phyloP scores from a whole-genome alignment of 192 early-diverging fungal species.

The Umbelopsis vinacea region DNA sequence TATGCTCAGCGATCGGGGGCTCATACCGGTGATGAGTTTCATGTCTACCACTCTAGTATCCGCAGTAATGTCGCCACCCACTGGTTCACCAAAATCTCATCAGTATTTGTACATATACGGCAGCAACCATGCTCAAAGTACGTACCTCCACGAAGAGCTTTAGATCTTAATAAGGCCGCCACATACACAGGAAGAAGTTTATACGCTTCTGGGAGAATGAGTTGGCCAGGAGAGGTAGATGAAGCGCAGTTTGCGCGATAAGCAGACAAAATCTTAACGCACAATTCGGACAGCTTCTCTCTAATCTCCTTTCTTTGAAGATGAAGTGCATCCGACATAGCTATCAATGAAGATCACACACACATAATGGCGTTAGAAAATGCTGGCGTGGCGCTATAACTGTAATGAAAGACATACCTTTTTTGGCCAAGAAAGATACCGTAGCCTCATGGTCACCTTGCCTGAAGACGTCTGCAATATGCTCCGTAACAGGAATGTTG shows the following conservation, averaged over 20 bases:
- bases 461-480: conserved; percentile 88
- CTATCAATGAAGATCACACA: not conserved
- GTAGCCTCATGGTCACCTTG: conserved; percentile 92
- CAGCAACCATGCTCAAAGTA: not conserved
- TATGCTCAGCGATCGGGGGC: conserved; percentile 69
- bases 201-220: conserved; percentile 95
- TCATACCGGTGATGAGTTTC: conserved; percentile 77
- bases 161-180: conserved; percentile 81
- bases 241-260: conserved; percentile 95
- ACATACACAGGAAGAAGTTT: conserved; percentile 93
- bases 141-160: conserved; percentile 76
- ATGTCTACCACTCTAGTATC: conserved; percentile 86
- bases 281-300: conserved; percentile 84
- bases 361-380: too few relatives aligned
- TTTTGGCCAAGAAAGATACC: conserved; percentile 83
- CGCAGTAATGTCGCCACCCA: conserved; percentile 64
- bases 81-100: not conserved
- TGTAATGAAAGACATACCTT: conserved; percentile 51
- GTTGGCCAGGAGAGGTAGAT: conserved; percentile 89
- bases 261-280: conserved; percentile 86
- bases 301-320: conserved; percentile 63
- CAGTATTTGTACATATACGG: not conserved
- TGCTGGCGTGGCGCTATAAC: too few relatives aligned
- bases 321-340: conserved; percentile 38
- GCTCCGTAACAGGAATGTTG: conserved; percentile 74